phyloP scores from a whole-genome alignment of 352 stramenopile species.

The Phytophthora fragariae region DNA sequence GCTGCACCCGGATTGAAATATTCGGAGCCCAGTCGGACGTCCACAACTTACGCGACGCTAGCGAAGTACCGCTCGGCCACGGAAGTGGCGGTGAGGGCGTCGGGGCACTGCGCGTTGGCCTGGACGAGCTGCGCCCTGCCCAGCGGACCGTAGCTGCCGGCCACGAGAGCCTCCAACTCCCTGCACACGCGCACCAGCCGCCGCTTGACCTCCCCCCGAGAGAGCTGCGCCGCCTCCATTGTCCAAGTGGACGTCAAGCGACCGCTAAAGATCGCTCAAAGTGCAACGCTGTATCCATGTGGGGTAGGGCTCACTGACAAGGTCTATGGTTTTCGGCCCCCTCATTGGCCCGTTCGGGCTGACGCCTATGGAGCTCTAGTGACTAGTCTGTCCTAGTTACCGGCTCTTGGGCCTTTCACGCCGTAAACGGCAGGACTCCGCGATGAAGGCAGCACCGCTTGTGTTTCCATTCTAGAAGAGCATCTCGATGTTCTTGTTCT shows the following conservation, averaged over 20 bases:
- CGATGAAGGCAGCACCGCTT: too few relatives aligned
- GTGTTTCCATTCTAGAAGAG: too few relatives aligned
- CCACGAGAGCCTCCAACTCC: constrained; percentile 40
- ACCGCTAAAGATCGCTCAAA: constrained; percentile 22
- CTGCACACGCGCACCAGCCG: constrained; percentile 38
- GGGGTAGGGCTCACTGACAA: constrained; percentile 8
- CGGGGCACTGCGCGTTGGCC: constrained; percentile 52
- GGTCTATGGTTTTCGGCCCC: too few relatives aligned
- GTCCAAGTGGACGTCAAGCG: constrained; percentile 3
- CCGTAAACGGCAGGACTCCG: too few relatives aligned
- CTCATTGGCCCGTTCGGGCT: constrained; percentile 2
- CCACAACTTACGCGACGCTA: constrained; percentile 42
- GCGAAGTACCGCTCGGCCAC: constrained; percentile 48
- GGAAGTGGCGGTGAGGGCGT: constrained; percentile 58
- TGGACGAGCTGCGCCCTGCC: constrained; percentile 54
- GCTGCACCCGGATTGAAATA: constrained; percentile 24
- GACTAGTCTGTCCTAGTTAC: too few relatives aligned
- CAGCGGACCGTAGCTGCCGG: constrained; percentile 55
- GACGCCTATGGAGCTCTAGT: too few relatives aligned
- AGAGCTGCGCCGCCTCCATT: constrained; percentile 12
- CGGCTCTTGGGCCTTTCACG: too few relatives aligned
- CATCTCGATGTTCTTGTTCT: too few relatives aligned
- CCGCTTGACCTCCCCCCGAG: constrained; percentile 39
- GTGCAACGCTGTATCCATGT: constrained; percentile 22
- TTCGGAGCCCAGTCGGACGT: neutral